Percentiles rank a stretch among this genome's conserved stretches.
These are phyloP conservation scores for Entoloma clypeatum DNA, from an alignment of 1,284 basidiomycete genomes.

Conservation along the genomic window DNA sequence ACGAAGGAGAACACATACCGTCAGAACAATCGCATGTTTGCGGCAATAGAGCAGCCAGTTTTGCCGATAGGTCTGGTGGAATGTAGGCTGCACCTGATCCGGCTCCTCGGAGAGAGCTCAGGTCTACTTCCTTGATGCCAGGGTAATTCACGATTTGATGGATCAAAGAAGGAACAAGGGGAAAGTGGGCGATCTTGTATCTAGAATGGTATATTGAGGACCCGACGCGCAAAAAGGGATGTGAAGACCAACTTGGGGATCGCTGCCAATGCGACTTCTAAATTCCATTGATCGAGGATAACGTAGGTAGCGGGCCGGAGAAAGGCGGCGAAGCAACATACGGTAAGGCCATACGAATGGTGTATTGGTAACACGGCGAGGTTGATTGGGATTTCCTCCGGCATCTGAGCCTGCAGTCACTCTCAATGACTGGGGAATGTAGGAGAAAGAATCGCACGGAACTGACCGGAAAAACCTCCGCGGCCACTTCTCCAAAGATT, in stretches of 20 bases:
- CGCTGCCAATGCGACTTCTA: conserved; percentile 38
- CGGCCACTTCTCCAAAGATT: conserved; percentile 25
- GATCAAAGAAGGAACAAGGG: conserved; percentile 60
- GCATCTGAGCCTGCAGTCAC: conserved; percentile 37
- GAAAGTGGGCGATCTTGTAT: conserved; percentile 47
- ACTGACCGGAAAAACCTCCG: conserved; percentile 35
- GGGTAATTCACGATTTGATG: conserved; percentile 62
- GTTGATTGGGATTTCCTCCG: conserved; percentile 40
- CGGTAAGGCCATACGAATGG: conserved; percentile 62
- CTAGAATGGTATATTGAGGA: conserved; percentile 26
- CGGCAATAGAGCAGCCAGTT: conserved; percentile 38
- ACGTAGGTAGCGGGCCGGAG: conserved; percentile 44
- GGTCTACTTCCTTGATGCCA: conserved; percentile 44
- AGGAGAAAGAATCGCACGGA: background rate
- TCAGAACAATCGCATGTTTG: conserved; percentile 36
- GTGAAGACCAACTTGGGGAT: conserved; percentile 34
- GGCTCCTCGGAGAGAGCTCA: conserved; percentile 46
- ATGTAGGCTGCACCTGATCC: conserved; percentile 65
- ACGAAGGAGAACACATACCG: conserved; percentile 37
- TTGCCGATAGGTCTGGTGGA: conserved; percentile 47
- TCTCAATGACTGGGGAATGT: background rate
- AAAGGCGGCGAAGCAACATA: conserved; percentile 47
- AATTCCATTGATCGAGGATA: conserved; percentile 59
- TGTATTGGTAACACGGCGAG: conserved; percentile 67
- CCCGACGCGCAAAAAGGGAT: background rate